A percentile compares a stretch with the other conserved stretches of the same genome.
These are phyloP conservation scores for Blumeria graminis DNA, from an alignment of 2,329 filamentous ascomycete species.

Conservation along the genomic window DNA sequence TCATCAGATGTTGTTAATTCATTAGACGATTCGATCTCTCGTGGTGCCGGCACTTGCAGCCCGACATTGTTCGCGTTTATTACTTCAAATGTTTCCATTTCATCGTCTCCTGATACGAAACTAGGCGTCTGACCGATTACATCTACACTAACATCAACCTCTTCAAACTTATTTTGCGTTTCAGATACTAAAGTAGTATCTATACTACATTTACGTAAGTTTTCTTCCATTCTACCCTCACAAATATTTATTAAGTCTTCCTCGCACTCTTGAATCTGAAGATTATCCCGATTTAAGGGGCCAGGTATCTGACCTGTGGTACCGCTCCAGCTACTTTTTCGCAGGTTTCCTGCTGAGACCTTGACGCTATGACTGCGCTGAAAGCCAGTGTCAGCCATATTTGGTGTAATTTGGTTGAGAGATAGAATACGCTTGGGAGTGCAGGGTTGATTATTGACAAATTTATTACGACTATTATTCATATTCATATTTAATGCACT, in stretches of 20 bases:
- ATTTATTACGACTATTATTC: slow-evolving; percentile 17
- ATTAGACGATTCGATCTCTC: no score
- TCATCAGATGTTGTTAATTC: no score
- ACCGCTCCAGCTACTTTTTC: slow-evolving; percentile 49
- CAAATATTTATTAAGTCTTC: slow-evolving; percentile 17
- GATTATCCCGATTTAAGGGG: slow-evolving; percentile 37
- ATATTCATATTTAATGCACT: slow-evolving; percentile 28
- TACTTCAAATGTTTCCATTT: no score
- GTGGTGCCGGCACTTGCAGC: no score
- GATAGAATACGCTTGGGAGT: slow-evolving; percentile 62
- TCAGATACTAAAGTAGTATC: no score
- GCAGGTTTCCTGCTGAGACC: slow-evolving; percentile 24
- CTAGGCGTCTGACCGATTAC: no score
- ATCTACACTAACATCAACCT: no score
- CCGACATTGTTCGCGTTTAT: no score
- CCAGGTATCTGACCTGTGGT: slow-evolving; percentile 19
- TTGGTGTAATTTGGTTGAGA: slow-evolving; percentile 70
- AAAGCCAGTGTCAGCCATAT: slow-evolving; percentile 35
- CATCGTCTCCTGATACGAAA: no score
- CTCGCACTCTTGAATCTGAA: slow-evolving; percentile 34
- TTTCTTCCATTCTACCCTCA: no score
- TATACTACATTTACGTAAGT: no score
- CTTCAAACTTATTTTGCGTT: no score
- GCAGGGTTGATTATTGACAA: slow-evolving; percentile 22
- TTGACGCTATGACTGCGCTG: slow-evolving; percentile 61